Evolutionary conservation across 2,329 filamentous ascomycete genomes (phyloP).

Genomic region (Aureobasidium melanogenum): DNA sequence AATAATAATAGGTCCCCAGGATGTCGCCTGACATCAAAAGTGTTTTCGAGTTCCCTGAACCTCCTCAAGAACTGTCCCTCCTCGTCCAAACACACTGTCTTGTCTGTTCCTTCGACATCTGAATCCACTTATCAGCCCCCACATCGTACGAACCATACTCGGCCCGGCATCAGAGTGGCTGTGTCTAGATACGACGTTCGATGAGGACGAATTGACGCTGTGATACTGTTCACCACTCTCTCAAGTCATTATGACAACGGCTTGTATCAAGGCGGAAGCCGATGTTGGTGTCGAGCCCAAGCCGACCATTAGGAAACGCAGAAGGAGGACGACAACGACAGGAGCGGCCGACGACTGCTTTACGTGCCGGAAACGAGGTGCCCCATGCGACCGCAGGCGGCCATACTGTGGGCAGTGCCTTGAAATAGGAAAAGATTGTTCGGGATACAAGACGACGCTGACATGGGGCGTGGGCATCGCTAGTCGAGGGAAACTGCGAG

Average conservation of each 20-base stretch:
- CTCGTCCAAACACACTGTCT: neutral
- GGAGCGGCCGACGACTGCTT: conserved; percentile 95
- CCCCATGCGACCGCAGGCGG: conserved; percentile 81
- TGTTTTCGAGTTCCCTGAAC: neutral
- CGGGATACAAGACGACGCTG: conserved; percentile 91
- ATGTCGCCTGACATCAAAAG: conserved; percentile 6
- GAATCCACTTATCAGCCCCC: neutral
- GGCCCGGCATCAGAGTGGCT: neutral
- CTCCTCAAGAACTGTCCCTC: neutral
- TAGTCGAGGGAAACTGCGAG: conserved; percentile 87
- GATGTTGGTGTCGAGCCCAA: neutral
- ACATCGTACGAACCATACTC: neutral
- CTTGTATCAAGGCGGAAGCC: neutral
- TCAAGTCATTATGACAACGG: neutral
- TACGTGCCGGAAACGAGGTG: conserved; percentile 72
- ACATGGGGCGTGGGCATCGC: conserved; percentile 96
- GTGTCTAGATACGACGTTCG: neutral
- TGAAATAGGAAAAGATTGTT: conserved; percentile 84
- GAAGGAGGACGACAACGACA: conserved; percentile 78
- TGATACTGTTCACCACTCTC: neutral
- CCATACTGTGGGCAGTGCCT: conserved; percentile 95
- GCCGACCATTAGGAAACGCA: conserved; percentile 49
- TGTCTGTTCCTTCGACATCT: neutral
- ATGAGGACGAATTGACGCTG: neutral
- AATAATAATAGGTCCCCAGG: conserved; percentile 1